A percentile compares a stretch with the other conserved stretches of the same genome.
Evolutionary conservation across 768 basidiomycete genomes (phyloP).

Genomic region (Mycena maculata): DNA sequence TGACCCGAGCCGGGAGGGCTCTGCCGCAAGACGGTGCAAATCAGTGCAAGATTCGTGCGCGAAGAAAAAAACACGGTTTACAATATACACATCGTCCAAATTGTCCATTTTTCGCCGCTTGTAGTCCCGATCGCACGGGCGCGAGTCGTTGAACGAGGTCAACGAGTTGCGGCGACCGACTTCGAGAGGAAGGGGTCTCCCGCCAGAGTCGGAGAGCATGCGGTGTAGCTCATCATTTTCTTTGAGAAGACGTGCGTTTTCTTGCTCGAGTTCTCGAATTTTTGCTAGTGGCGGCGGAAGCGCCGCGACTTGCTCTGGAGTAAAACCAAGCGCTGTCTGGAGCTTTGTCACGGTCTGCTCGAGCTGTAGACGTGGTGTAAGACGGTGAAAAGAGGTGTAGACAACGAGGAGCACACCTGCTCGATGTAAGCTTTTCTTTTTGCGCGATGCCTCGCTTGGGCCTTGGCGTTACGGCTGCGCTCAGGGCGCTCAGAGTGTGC

Average conservation of each 20-base stretch:
- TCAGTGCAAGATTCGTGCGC: neutral
- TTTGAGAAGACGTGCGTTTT: constrained; percentile 75
- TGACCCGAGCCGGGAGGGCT: constrained; percentile 59
- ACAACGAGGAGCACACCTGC: constrained; percentile 62
- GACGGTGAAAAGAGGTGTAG: neutral
- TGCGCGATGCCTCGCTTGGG: constrained; percentile 90
- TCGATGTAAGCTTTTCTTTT: constrained; percentile 95
- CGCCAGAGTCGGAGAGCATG: constrained; percentile 62
- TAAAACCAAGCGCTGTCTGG: constrained; percentile 77
- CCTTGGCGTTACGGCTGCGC: constrained; percentile 88
- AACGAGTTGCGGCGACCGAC: constrained; percentile 59
- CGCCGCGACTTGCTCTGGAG: constrained; percentile 79
- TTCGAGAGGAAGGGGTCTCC: constrained; percentile 52
- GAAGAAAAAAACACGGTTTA: constrained; percentile 39
- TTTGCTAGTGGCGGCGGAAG: constrained; percentile 79
- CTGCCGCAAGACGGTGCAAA: constrained; percentile 41
- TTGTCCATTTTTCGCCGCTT: constrained; percentile 69
- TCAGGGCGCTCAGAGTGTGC: constrained; percentile 75
- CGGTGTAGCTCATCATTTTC: constrained; percentile 83
- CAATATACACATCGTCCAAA: constrained; percentile 67
- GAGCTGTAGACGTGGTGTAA: constrained; percentile 58
- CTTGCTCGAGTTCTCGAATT: constrained; percentile 86
- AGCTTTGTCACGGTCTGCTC: constrained; percentile 89
- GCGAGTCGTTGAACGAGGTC: constrained; percentile 60
- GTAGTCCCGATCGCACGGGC: constrained; percentile 66